Conservation (phyloP, 495 filamentous ascomycete genomes). For the Neurospora sp. region DNA sequence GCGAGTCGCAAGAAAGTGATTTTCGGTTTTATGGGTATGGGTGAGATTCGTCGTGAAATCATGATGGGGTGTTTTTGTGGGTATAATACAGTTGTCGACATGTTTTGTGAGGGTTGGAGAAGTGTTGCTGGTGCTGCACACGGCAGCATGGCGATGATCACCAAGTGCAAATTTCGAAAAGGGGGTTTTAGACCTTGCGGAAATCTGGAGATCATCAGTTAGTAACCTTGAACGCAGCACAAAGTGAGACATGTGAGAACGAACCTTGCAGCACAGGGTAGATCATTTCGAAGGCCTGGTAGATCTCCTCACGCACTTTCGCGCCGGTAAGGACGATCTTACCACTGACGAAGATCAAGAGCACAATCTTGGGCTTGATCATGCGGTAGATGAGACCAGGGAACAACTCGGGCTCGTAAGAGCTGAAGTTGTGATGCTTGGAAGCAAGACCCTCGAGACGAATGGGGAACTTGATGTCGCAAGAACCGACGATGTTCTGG, state of each 20-base stretch:
- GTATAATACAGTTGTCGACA: constrained; percentile 24
- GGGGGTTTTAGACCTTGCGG: constrained; percentile 35
- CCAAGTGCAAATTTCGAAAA: constrained; percentile 2
- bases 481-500: constrained; percentile 98
- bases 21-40: constrained; percentile 15
- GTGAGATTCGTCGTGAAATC: constrained; percentile 38
- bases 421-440: constrained; percentile 98
- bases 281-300: constrained; percentile 97
- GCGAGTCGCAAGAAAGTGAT: background rate
- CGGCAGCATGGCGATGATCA: background rate
- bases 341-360: constrained; percentile 96
- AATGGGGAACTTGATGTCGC: constrained; percentile 99
- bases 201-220: constrained; percentile 27
- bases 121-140: constrained; percentile 12
- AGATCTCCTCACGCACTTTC: constrained; percentile 98
- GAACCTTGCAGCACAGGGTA: constrained; percentile 91
- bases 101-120: constrained; percentile 2
- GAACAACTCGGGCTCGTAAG: constrained; percentile 97
- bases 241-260: constrained; percentile 17
- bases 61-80: constrained; percentile 40
- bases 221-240: background rate
- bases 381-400: constrained; percentile 99
- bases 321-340: constrained; percentile 98
- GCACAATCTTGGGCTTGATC: constrained; percentile 99
- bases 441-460: constrained; percentile 90